Conservation (phyloP, 2,329 filamentous ascomycete genomes). For the Lasiodiplodia hormozganensis region DNA sequence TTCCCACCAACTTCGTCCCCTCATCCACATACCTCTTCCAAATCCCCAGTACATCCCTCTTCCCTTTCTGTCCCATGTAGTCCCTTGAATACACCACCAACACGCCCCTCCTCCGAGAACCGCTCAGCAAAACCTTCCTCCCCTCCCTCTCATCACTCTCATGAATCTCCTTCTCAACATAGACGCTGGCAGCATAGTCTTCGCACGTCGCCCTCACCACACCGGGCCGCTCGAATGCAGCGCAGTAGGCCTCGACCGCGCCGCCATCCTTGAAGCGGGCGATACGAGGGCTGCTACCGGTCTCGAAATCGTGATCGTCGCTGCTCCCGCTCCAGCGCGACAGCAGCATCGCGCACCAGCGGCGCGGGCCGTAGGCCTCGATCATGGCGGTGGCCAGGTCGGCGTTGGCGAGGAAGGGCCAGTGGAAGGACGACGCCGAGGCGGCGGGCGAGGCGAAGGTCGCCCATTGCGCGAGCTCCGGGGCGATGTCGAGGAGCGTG, state of each 20-base stretch:
- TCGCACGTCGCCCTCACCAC: constrained; percentile 60
- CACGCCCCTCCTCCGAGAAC: constrained; percentile 36
- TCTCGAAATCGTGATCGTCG: constrained; percentile 26
- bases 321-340: constrained; percentile 46
- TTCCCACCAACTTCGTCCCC: constrained; percentile 56
- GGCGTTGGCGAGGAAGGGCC: constrained; percentile 64
- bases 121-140: neutral
- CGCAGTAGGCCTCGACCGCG: constrained; percentile 51
- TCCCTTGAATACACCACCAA: neutral
- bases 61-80: constrained; percentile 48
- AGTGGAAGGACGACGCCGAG: constrained; percentile 63
- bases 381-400: constrained; percentile 60
- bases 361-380: constrained; percentile 50
- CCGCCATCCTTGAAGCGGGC: constrained; percentile 23
- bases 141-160: constrained; percentile 41
- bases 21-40: constrained; percentile 56
- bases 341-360: constrained; percentile 37
- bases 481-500: constrained; percentile 57
- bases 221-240: constrained; percentile 50
- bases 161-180: constrained; percentile 55
- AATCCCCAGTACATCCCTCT: constrained; percentile 58
- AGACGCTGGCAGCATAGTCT: constrained; percentile 61
- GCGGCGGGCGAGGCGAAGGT: constrained; percentile 47
- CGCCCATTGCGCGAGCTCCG: constrained; percentile 62
- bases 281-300: no score